Base-by-base conservation (phyloP, 352 stramenopile genomes). In the Globisporangium solare region DNA sequence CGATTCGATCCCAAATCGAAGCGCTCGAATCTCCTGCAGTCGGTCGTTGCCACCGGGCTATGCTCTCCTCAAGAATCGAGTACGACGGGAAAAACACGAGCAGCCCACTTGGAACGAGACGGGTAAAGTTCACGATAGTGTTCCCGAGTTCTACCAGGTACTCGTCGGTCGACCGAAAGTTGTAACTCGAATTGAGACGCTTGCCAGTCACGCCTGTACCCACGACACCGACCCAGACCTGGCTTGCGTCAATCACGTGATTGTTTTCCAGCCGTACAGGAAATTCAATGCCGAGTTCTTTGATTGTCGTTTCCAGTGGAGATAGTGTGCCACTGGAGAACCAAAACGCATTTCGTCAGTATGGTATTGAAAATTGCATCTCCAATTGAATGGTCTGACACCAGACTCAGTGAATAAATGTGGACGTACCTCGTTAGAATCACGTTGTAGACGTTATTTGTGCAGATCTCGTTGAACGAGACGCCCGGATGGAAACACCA, bases 41-140 rank as follows among this genome's bases (percentile, higher is more conserved):
- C 21, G 72, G 64, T 6, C 64, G 69, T 49, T 83, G 68, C 93
- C 92, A 98, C 21, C 76, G 64, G 8, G 76, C 65, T 14, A 97
- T 69, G 39, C 73, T 92, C 46, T 89, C 70, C 63, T 98, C 77
- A 70, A 99, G 86, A 51, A 98, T 95, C n/a, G 76, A 79, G 60
- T 99, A 99, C 43, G 93, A 99, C n/a, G 97, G 97, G 61, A 99
- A 99, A 70, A 99, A 99, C 0, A 99, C 86, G 17, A 99, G 86
- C 51, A 99, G 74, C 3, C 97, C 97, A 48, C 96, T 96, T 3
- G 97, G 97, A 17, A 99, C 92, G n/a, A 98, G 74, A 8, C 86
- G 82, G 41, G 84, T 86, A 15, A 99, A 88, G 62, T 90, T 98
- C 6, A 97, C 86, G 35, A 99, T 86, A 0, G 96, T 98, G 52